Conservation (phyloP, 2,329 filamentous ascomycete genomes). For the Phoma herbarum region DNA sequence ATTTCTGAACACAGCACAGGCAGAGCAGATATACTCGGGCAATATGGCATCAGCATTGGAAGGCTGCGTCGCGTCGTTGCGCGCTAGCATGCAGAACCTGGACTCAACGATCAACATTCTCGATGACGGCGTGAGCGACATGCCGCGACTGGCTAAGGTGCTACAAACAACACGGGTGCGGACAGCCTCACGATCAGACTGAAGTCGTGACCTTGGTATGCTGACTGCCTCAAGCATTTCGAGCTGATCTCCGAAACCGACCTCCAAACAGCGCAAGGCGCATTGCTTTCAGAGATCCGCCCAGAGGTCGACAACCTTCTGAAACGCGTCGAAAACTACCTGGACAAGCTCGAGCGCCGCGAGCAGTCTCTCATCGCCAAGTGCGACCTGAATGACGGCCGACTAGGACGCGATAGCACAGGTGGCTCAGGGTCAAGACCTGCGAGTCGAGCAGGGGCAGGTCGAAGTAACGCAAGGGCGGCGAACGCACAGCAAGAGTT, state of each 20-base stretch:
- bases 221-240: conserved; percentile 71
- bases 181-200: neutral
- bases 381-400: conserved; percentile 82
- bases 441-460: conserved; percentile 33
- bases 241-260: conserved; percentile 89
- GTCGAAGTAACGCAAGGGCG: conserved; percentile 40
- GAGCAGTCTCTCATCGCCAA: conserved; percentile 86
- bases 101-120: conserved; percentile 70
- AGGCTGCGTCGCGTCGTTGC: conserved; percentile 68
- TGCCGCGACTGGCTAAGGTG: conserved; percentile 69
- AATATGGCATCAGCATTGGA: conserved; percentile 58
- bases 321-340: conserved; percentile 80
- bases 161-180: conserved; percentile 69
- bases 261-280: conserved; percentile 81
- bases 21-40: neutral
- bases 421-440: conserved; percentile 36
- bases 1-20: neutral
- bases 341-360: conserved; percentile 82
- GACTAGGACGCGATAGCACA: conserved; percentile 57
- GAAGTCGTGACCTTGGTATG: neutral
- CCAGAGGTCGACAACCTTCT: conserved; percentile 84
- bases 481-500: conserved; percentile 60
- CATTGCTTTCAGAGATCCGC: conserved; percentile 87
- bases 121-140: conserved; percentile 69
- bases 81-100: conserved; percentile 68